Conservation (phyloP, 257 asterid species). For the Knoxia roxburghii region DNA sequence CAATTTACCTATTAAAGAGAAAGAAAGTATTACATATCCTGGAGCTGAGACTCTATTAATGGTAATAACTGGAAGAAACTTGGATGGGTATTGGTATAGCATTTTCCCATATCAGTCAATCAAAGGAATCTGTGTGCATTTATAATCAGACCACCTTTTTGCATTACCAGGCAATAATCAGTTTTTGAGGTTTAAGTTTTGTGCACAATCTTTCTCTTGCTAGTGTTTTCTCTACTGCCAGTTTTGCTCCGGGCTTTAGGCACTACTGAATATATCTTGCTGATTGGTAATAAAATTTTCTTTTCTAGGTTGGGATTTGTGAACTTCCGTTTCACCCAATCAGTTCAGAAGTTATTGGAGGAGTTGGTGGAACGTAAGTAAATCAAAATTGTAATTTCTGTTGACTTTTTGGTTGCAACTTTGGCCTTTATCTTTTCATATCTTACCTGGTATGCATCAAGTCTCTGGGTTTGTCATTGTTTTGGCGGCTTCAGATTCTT, state of each 20-base stretch:
- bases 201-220: neutral
- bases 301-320: slow-evolving; percentile 75
- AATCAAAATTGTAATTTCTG: slow-evolving; percentile 3
- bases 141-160: neutral
- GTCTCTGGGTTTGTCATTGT: neutral
- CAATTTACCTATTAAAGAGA: no score
- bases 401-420: slow-evolving; percentile 5
- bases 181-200: neutral
- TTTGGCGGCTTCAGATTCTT: neutral
- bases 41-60: neutral
- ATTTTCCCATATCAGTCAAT: neutral
- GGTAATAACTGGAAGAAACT: neutral
- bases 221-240: neutral
- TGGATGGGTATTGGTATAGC: neutral
- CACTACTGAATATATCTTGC: neutral
- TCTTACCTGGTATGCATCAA: neutral
- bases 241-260: neutral
- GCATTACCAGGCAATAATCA: neutral
- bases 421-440: slow-evolving; percentile 6
- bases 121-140: neutral
- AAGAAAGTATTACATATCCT: neutral
- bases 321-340: slow-evolving; percentile 99
- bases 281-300: neutral
- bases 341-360: slow-evolving; percentile 89
- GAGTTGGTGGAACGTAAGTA: slow-evolving; percentile 99